Evolutionary conservation across 805 yeast genomes (phyloP), one percentile per base, ranked within the genome.

Genomic region (Zygosaccharomyces lentus): DNA sequence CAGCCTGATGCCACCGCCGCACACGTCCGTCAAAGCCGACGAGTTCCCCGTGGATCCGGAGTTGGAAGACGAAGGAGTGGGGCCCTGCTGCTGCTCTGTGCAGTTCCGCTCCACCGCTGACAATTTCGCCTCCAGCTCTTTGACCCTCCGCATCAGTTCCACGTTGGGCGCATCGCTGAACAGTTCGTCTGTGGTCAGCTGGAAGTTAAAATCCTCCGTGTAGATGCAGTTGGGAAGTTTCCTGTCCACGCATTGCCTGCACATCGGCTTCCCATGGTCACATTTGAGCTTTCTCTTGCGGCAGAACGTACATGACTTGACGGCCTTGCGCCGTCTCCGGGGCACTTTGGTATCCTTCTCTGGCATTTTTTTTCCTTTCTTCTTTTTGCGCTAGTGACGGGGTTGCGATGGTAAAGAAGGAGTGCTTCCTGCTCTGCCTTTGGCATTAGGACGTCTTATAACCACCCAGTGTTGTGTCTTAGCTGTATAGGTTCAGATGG

Each of bases 261-360:
- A 70, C 47, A 55, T 56, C n/a, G 74, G 72, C 47, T 66, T 67
- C 31, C 64, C 62, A 51, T 77, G 78, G 55, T 80, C 84, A 62
- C 86, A 80, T 66, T 80, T 80, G 67, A 81, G 73, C 65, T 81
- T 81, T 55, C 84, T 73, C 50, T 75, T 73, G 43, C 85, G 71
- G 60, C 87, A 81, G 38, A 81, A 79, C 50, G 79, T 68, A 55
- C 84, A 80, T 4, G 66, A 57, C 36, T 58, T 55, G 35, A 62
- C 60, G 13, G 50, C 46, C 48, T 62, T 62, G 21, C 62, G 46
- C 40, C 67, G 51, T 48, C 55, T 56, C 40, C 48, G 58, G 8
- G 48, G 47, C 9, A 29, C 23, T 35, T 19, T 41, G 24, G 39
- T 16, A 15, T 34, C 37, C 21, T 25, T 26, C 16, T 45, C 48